Conservation (phyloP, 2,329 filamentous ascomycete genomes). For the Cladosporium halotolerans region DNA sequence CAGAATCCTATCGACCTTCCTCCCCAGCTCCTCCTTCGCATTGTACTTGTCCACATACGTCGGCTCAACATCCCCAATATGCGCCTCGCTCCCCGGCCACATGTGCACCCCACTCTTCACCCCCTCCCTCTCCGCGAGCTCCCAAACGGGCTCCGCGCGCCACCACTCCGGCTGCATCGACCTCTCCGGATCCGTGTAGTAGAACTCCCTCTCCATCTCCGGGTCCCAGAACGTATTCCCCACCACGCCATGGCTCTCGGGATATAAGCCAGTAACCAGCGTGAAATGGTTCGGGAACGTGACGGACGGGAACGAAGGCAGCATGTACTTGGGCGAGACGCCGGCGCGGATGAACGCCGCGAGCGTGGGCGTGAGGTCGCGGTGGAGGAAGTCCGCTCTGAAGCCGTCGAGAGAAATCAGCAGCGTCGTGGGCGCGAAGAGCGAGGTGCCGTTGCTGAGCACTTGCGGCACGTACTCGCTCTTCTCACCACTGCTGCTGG, state of each 20-base stretch:
- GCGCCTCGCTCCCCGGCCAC: conserved; percentile 96
- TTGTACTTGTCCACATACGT: conserved; percentile 82
- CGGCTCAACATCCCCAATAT: conserved; percentile 68
- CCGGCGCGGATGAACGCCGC: conserved; percentile 73
- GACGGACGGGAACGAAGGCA: conserved; percentile 88
- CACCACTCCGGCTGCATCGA: conserved; percentile 90
- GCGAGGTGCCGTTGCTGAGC: conserved; percentile 73
- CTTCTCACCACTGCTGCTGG: neutral
- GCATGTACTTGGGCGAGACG: conserved; percentile 87
- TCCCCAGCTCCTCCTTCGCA: conserved; percentile 62
- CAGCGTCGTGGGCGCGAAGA: conserved; percentile 87
- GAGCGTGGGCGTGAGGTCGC: conserved; percentile 75
- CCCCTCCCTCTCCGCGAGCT: conserved; percentile 77
- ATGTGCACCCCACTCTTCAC: conserved; percentile 83
- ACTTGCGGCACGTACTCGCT: conserved; percentile 18
- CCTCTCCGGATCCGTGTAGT: conserved; percentile 68
- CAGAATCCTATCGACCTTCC: conserved; percentile 74
- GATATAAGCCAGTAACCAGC: conserved; percentile 83
- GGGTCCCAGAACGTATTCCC: conserved; percentile 95
- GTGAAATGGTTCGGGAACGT: conserved; percentile 96
- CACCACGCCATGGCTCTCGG: conserved; percentile 87
- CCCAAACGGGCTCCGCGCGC: conserved; percentile 90
- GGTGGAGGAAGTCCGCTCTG: conserved; percentile 82
- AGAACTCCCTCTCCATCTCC: conserved; percentile 68
- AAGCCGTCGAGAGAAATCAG: conserved; percentile 94